Evolutionary conservation across 1,284 basidiomycete species (phyloP).

Genomic region (Sanghuangporus baumii): DNA sequence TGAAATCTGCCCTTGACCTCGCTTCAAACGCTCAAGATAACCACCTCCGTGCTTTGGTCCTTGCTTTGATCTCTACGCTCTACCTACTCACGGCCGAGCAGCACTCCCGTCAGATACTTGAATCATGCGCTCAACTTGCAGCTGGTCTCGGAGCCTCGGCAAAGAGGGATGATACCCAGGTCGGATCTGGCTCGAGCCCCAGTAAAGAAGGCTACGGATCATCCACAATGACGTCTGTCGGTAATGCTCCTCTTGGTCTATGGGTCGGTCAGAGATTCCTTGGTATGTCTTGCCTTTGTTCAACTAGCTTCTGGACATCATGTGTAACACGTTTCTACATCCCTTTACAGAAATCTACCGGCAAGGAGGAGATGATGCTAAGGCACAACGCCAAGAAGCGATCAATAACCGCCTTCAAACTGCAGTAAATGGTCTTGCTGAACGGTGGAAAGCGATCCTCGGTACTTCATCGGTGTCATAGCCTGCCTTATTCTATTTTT

Average conservation of each 20-base stretch:
- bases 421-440: conserved; percentile 8
- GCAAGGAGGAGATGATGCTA: conserved; percentile 42
- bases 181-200: not conserved
- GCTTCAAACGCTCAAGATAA: conserved; percentile 59
- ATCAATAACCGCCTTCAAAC: conserved; percentile 28
- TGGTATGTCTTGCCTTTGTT: conserved; percentile 35
- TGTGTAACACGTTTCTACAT: not conserved
- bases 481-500: not conserved
- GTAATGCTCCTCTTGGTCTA: conserved; percentile 57
- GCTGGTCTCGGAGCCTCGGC: conserved; percentile 61
- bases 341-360: conserved; percentile 43
- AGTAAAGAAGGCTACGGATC: conserved; percentile 9
- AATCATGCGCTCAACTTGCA: conserved; percentile 60
- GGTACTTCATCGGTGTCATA: not conserved
- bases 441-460: conserved; percentile 3
- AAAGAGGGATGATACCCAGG: conserved; percentile 21
- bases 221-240: conserved; percentile 29
- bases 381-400: conserved; percentile 34
- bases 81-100: conserved; percentile 63
- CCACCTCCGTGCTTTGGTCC: conserved; percentile 59
- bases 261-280: conserved; percentile 68
- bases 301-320: not conserved
- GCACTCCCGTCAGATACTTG: conserved; percentile 60
- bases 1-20: conserved; percentile 53
- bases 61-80: conserved; percentile 61